Base-by-base conservation (phyloP, 768 basidiomycete species). In the Leucocoprinus sp. region DNA sequence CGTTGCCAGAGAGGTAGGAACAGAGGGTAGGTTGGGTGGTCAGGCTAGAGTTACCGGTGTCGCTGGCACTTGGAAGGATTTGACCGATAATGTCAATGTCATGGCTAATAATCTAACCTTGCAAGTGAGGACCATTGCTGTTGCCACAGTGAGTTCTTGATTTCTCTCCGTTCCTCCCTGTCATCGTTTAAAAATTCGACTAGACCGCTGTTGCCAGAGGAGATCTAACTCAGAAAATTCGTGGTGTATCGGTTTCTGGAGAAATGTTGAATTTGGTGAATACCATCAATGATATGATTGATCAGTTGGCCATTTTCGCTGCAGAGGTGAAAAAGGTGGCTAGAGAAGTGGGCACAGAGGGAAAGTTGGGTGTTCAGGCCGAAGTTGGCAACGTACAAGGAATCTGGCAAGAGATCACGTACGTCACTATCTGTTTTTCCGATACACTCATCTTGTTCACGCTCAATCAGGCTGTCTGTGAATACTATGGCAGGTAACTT, bases 351-450 rank as follows among this genome's bases (percentile, higher is more conserved):
- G 95, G 95, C 37, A 97, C 95, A 11, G 93, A 97, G 58, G 95
- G 96, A n/a, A 97, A 97, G 65, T 70, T 98, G 4, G 95, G 96
- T 54, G 96, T 95, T 0, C 93, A 96, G 57, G 96, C 96, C 3
- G 91, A 97, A 62, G 90, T 97, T 6, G 92, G 91, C 49, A 90
- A 93, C 47, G 88, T 98, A 5, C 91, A 97, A 59, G 96, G 96
- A 29, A 93, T 92, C 26, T 99, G 96, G 96, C 89, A 93, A 56
- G 93, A 95, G 62, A 98, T 99, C 61, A 97, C 93, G 88, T 93
- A 60, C 46, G 88, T 75, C 17, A 28, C n/a, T 14, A 49, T 23
- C 42, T 35, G 48, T 19, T 24, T 33, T n/a, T 21, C 29, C 9
- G n/a, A 15, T 7, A n/a, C 27, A 43, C 28, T 29, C 17, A 12